Base-by-base conservation (phyloP, 805 yeast genomes). In the Cyberlindnera saturnus region DNA sequence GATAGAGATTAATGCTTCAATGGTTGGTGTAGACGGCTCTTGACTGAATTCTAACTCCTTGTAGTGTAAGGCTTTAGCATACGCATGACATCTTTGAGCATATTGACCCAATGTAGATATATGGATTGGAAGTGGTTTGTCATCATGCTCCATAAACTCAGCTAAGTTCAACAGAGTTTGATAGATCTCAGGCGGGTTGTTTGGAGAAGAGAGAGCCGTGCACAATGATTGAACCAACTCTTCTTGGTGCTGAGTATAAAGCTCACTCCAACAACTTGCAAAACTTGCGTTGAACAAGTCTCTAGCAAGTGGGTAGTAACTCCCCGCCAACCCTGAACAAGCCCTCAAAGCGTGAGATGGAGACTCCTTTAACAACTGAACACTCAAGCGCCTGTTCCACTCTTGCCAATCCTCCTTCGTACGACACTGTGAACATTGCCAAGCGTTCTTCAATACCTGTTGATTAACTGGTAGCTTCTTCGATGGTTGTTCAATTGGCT, bases 391-490 rank as follows among this genome's bases (percentile, higher is more conserved):
- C 46, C 95, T 77, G 50, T 89, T 80, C 99, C 99, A 93, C 58
- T 93, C 98, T 54, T 86, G 91, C 99, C 99, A 93, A 52, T 93
- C 99, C 54, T 90, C 98, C 53, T 82, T 81, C 0, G 97, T 87
- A 41, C 95, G 76, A 50, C 91, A 78, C 51, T 87, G 91, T 19
- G 86, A 77, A 23, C 96, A 84, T 52, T 89, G 96, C 98, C 99
- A 93, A 1, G 90, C 87, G 36, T 79, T 77, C 55, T 86, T 82
- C 53, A 93, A 69, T 8, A 69, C 70, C 41, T 70, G 71, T 50
- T 78, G 82, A 49, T 79, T 79, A 4, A 79, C 77, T 0, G 96
- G 90, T 10, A 91, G 67, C 53, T 86, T 86, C 54, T 83, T 80
- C 3, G 82, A 71, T 1, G 84, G 79, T 49, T 82, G 77, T 46